A percentile compares a stretch with the other conserved stretches of the same genome.
phyloP scores from a whole-genome alignment of 1,284 basidiomycete genomes.

The Moesziomyces sp. region DNA sequence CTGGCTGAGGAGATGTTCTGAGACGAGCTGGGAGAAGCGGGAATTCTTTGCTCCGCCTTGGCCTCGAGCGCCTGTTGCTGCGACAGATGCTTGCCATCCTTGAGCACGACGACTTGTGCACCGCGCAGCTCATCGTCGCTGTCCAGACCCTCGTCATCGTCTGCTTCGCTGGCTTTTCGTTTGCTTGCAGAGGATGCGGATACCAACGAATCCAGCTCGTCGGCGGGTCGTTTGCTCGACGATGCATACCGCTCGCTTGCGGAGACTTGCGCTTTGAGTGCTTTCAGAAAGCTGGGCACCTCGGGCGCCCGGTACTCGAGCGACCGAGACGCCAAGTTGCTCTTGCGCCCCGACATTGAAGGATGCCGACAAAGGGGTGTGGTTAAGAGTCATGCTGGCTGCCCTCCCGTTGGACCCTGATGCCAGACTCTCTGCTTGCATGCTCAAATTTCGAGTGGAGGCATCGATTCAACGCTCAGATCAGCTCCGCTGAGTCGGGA shows the following conservation, averaged over 20 bases:
- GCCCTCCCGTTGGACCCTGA: not conserved
- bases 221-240: not conserved
- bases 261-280: slow-evolving; percentile 37
- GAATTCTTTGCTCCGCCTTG: not conserved
- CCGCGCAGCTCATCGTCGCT: slow-evolving; percentile 46
- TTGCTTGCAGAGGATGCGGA: slow-evolving; percentile 9
- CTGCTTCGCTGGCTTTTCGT: not conserved
- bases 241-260: slow-evolving; percentile 8
- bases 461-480: not conserved
- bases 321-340: slow-evolving; percentile 23
- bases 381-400: too few species aligned
- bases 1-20: slow-evolving; percentile 13
- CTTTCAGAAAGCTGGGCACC: slow-evolving; percentile 31
- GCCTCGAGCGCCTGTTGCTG: slow-evolving; percentile 31
- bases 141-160: slow-evolving; percentile 11
- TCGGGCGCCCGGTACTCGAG: slow-evolving; percentile 28
- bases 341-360: slow-evolving; percentile 27
- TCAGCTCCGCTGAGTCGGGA: not conserved
- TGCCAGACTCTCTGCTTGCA: not conserved
- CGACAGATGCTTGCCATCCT: slow-evolving; percentile 55
- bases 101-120: slow-evolving; percentile 59
- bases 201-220: slow-evolving; percentile 28
- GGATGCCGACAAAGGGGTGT: too few species aligned
- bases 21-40: not conserved
- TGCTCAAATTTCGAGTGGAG: not conserved